phyloP scores from a whole-genome alignment of 768 basidiomycete species.

The Phaffia australis region DNA sequence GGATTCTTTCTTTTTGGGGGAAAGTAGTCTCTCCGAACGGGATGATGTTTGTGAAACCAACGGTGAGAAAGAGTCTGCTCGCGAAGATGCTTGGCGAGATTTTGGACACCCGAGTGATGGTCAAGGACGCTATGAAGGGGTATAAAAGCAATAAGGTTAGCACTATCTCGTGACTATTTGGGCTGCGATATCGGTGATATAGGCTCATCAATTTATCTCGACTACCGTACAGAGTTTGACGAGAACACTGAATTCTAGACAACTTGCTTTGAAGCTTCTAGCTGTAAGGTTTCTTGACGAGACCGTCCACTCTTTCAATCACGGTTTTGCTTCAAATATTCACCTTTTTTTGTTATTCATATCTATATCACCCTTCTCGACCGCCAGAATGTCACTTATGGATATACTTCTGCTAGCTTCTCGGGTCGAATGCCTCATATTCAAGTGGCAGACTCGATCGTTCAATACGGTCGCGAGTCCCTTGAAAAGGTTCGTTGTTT shows the following conservation, averaged over 20 bases:
- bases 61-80: slow-evolving; percentile 71
- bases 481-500: slow-evolving; percentile 61
- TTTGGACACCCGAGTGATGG: slow-evolving; percentile 91
- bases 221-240: slow-evolving; percentile 49
- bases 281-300: slow-evolving; percentile 44
- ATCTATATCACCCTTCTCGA: background rate
- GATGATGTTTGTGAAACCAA: slow-evolving; percentile 79
- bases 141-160: slow-evolving; percentile 61
- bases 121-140: slow-evolving; percentile 90
- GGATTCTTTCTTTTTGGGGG: background rate
- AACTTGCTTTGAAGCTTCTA: slow-evolving; percentile 86
- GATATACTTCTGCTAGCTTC: slow-evolving; percentile 86
- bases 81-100: slow-evolving; percentile 86
- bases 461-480: slow-evolving; percentile 90
- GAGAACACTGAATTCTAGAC: slow-evolving; percentile 74
- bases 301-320: background rate
- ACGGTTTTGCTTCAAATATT: background rate
- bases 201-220: background rate
- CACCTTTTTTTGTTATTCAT: background rate
- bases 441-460: slow-evolving; percentile 95
- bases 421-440: slow-evolving; percentile 98
- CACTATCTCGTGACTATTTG: background rate
- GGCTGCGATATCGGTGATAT: background rate
- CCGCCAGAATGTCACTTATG: slow-evolving; percentile 55
- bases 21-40: slow-evolving; percentile 89